Percentiles rank a stretch among this genome's conserved stretches.
Conservation (phyloP, 1,284 basidiomycete species). For the Puccinia coronata region DNA sequence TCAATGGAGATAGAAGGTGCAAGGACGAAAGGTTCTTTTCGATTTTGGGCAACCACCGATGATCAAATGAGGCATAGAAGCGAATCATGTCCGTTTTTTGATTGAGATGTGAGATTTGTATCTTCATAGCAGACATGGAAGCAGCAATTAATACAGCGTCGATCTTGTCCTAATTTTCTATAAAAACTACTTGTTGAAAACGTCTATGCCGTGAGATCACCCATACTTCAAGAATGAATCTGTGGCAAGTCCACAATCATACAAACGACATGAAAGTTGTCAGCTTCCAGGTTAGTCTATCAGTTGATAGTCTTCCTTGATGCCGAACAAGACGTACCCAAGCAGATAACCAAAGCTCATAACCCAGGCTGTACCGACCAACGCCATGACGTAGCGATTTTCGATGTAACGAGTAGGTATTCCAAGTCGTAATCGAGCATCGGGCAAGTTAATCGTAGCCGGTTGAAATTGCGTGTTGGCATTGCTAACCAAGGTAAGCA, state of each 20-base stretch:
- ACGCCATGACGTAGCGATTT: background rate
- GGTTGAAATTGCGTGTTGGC: background rate
- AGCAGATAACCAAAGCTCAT: background rate
- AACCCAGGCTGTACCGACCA: background rate
- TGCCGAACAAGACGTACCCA: background rate
- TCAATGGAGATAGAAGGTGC: too few species aligned
- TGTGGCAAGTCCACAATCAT: background rate
- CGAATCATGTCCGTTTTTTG: too few species aligned
- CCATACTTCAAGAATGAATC: background rate
- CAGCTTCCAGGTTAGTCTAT: too few species aligned
- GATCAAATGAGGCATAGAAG: too few species aligned
- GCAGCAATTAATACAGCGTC: too few species aligned
- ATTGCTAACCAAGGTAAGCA: background rate
- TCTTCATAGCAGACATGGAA: background rate
- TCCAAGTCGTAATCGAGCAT: background rate
- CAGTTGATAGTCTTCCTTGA: background rate
- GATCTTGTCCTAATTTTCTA: conserved; percentile 11
- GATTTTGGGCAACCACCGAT: too few species aligned
- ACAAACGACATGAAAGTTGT: background rate
- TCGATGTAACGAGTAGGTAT: background rate
- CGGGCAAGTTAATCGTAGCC: background rate
- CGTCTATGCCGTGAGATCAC: background rate
- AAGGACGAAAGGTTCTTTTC: too few species aligned
- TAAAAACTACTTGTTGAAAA: background rate
- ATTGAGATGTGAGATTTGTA: too few species aligned